Base-by-base conservation (phyloP, 805 yeast genomes). In the Pachysolen tannophilus region DNA sequence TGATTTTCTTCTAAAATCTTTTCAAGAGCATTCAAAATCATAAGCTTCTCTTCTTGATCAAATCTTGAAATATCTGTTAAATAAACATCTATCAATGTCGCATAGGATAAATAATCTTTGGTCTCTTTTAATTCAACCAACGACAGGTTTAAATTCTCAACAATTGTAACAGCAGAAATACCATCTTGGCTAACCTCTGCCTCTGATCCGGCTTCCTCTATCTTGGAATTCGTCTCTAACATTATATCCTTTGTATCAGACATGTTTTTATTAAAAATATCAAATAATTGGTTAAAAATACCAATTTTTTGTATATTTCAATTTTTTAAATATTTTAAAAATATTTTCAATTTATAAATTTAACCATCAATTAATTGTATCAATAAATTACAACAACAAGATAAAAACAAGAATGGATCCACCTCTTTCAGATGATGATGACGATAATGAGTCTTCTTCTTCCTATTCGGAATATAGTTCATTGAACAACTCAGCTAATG, bases 21-120 rank as follows among this genome's bases (percentile, higher is more conserved):
- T 8, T 56, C 44, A 10, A 87, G 43, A 3, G 61, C 56, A 1
- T 50, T 56, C 31, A 86, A 54, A n/a, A 83, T 50, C 33, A 44
- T 37, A 2, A 58, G 62, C 36, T 73, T 69, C 34, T 83, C 84
- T 0, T 60, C 69, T 28, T 57, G 55, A 8, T 66, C 44, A 50
- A 64, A 79, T 6, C 60, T 46, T 4, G 44, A 23, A 6, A 77
- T 72, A 19, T 75, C 72, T 15, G 63, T 53, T 23, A 82, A 50
- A 45, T 77, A 67, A 23, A 78, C 57, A 35, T 84, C 94, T 24
- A 84, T 49, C 14, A 83, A 58, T 0, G 94, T 82, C n/a, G 83
- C 72, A 48, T 77, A 83, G 4, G 86, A 69, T 17, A 84, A 53
- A 49, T 61, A 83, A 54, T 84, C 94, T 7, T 67, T 59, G 6